phyloP scores from a whole-genome alignment of 805 yeast species.

The Ogataea trehalophila region DNA sequence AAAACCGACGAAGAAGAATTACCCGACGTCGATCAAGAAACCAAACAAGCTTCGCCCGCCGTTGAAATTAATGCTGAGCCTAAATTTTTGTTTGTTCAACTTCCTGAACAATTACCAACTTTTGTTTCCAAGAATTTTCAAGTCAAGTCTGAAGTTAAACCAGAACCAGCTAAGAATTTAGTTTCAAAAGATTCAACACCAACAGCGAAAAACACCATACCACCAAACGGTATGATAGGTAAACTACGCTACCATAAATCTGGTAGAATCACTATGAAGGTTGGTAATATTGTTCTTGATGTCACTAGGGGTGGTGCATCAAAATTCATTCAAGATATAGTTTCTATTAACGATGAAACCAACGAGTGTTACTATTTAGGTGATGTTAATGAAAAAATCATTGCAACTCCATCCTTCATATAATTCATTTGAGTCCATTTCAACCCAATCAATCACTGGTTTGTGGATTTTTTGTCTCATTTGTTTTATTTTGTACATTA shows the following conservation, averaged over 20 bases:
- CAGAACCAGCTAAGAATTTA: not conserved
- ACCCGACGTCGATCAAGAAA: conserved; percentile 1
- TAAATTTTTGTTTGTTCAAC: conserved; percentile 24
- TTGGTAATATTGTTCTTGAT: conserved; percentile 68
- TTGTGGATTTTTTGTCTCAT: not conserved
- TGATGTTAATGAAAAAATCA: conserved; percentile 48
- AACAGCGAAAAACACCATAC: not conserved
- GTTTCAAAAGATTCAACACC: not conserved
- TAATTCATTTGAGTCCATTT: not conserved
- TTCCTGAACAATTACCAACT: conserved; percentile 27
- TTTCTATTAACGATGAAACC: conserved; percentile 36
- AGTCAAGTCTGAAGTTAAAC: conserved; percentile 7
- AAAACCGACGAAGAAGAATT: conserved; percentile 9
- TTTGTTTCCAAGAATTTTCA: conserved; percentile 10
- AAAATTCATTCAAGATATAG: conserved; percentile 68
- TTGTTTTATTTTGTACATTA: not conserved
- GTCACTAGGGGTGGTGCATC: conserved; percentile 68
- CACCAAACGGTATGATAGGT: conserved; percentile 60
- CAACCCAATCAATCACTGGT: not conserved
- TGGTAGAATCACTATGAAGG: conserved; percentile 69
- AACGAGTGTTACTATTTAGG: conserved; percentile 48
- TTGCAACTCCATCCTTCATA: conserved; percentile 49
- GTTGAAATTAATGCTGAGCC: conserved; percentile 1
- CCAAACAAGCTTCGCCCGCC: conserved; percentile 2
- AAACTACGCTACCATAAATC: conserved; percentile 72